Base-by-base conservation (phyloP, 176 grass and related monocot genomes). In the Ensete glaucum region DNA sequence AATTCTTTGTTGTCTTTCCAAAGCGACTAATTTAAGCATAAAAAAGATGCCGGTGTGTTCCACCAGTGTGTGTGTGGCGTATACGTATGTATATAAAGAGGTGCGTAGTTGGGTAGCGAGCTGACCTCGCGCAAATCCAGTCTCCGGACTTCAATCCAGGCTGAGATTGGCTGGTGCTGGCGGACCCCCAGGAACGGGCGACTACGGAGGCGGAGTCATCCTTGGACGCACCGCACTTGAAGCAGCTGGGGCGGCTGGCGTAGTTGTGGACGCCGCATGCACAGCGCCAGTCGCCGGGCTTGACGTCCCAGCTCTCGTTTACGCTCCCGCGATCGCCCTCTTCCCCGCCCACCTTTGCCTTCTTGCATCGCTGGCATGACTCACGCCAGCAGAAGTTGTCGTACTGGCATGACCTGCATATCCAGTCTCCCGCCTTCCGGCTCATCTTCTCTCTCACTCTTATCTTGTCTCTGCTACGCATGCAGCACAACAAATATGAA, bases 281-380 rank as follows among this genome's bases (percentile, higher is more conserved):
- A 83, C 93, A 96, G 77, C 75, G 88, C 93, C 93, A 96, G 70
- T 96, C 93, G 11, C 93, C 93, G 1, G 93, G 93, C 83, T 96
- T 96, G 9, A 96, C 89, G 23, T 92, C 85, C 93, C 93, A 96
- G 1, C 1, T 48, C 62, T 64, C 86, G 49, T 72, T 62, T 58
- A 13, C 49, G 75, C 71, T 29, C 9, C 71, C 81, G 14, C 55
- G 64, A 81, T 85, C 85, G 76, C 82, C 83, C 64, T 34, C 22
- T 2, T 68, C 85, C 16, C 54, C 69, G 17, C 93, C 87, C 1
- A 96, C 66, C 79, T 88, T 96, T 4, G 87, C 67, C 72, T 92
- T 87, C 64, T 87, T 83, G 78, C 92, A 96, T 14, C 92, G 73
- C 66, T 92, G 89, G 87, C 92, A 96, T 11, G 92, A 80, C 6